Percentiles rank a stretch among this genome's conserved stretches.
Evolutionary conservation across 2,329 filamentous ascomycete genomes (phyloP).

Genomic region (Aureobasidium sp.): DNA sequence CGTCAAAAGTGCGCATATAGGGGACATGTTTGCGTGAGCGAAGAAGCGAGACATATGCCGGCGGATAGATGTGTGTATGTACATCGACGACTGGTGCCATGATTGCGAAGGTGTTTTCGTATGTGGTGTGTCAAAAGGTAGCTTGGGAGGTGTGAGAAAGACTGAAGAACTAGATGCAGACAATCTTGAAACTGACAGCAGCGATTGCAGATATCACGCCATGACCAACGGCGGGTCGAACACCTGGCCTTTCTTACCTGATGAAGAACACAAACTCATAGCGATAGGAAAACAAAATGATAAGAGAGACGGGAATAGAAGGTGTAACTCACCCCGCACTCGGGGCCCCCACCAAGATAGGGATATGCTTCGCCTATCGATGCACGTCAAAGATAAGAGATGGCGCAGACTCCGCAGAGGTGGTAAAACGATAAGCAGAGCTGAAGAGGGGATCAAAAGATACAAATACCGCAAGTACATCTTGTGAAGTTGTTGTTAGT

Average conservation of each 20-base stretch:
- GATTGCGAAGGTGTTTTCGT: not conserved
- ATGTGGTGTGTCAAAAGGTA: not conserved
- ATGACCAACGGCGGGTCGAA: not conserved
- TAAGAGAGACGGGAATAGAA: conserved; percentile 10
- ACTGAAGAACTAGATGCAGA: not conserved
- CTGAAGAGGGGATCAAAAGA: not conserved
- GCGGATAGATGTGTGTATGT: conserved; percentile 71
- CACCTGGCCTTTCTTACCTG: not conserved
- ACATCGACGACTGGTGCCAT: conserved; percentile 58
- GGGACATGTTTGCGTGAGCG: conserved; percentile 68
- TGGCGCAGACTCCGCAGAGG: not conserved
- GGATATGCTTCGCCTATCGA: conserved; percentile 11
- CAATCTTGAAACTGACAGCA: not conserved
- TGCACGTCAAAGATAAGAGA: conserved; percentile 7
- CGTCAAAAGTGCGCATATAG: conserved; percentile 71
- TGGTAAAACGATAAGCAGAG: not conserved
- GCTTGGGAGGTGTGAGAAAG: not conserved
- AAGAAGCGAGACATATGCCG: conserved; percentile 64
- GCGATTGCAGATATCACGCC: not conserved
- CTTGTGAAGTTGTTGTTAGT: not conserved
- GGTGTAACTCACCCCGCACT: conserved; percentile 18
- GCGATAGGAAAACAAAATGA: not conserved
- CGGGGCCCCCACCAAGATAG: not conserved
- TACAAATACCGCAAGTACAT: conserved; percentile 10
- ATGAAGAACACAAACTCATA: not conserved